Evolutionary conservation across 345 rosid species (phyloP).

Genomic region (Moricandia arvensis): DNA sequence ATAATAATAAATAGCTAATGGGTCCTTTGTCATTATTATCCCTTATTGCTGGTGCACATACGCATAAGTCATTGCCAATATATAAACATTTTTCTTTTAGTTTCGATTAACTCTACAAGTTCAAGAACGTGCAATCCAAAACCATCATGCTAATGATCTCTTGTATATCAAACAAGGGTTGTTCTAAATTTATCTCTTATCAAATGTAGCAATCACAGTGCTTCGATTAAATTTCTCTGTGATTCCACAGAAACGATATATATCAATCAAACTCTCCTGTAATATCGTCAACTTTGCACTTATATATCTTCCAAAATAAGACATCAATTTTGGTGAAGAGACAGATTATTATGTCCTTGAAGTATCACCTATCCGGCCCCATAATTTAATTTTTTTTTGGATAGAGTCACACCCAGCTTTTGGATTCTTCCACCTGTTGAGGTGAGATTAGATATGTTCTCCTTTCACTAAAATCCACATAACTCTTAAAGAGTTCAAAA

Average conservation of each 20-base stretch:
- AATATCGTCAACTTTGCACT: slow-evolving; percentile 29
- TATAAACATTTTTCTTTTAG: neutral
- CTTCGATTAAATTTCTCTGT: neutral
- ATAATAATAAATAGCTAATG: neutral
- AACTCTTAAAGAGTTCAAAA: neutral
- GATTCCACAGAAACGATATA: slow-evolving; percentile 2
- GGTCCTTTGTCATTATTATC: slow-evolving; percentile 6
- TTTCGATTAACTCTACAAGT: neutral
- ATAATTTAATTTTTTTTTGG: neutral
- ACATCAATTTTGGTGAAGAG: slow-evolving; percentile 25
- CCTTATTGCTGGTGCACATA: slow-evolving; percentile 1
- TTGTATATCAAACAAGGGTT: neutral
- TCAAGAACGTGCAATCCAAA: neutral
- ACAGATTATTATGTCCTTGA: slow-evolving; percentile 9
- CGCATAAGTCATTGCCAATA: neutral
- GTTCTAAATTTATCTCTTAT: neutral
- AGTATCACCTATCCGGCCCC: neutral
- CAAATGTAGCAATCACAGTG: neutral
- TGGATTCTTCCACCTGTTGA: slow-evolving; percentile 11
- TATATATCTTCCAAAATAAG: neutral
- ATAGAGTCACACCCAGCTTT: slow-evolving; percentile 13
- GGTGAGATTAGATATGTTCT: slow-evolving; percentile 11
- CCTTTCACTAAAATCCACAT: slow-evolving; percentile 16
- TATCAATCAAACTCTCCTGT: slow-evolving; percentile 30
- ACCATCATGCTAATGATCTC: neutral